These are phyloP conservation scores for Plantago ovata DNA, from an alignment of 257 asterid species.

Conservation along the genomic window DNA sequence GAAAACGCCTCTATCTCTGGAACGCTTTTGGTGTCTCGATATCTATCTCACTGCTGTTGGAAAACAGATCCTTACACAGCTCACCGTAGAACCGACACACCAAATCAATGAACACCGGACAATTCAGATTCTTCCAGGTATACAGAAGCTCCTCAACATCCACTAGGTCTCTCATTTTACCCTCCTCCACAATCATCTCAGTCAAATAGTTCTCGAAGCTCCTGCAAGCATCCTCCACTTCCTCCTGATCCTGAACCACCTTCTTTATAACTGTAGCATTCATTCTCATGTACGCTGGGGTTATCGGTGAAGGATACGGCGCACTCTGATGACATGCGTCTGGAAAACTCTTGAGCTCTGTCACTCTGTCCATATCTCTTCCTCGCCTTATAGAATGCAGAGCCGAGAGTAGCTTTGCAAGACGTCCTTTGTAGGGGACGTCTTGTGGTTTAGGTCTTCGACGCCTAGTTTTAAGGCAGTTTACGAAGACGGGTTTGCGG, in stretches of 20 bases:
- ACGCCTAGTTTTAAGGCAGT: conserved; percentile 27
- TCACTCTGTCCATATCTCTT: conserved; percentile 32
- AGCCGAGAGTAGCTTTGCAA: conserved; percentile 19
- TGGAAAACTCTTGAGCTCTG: conserved; percentile 48
- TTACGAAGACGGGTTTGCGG: conserved; percentile 48
- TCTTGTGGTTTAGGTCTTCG: conserved; percentile 12
- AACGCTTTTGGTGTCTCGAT: conserved; percentile 2
- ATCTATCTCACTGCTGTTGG: conserved; percentile 26
- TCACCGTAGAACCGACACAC: conserved; percentile 70
- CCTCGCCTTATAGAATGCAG: conserved; percentile 26
- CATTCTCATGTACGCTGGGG: conserved; percentile 54
- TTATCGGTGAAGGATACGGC: conserved; percentile 64
- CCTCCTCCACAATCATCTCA: conserved; percentile 71
- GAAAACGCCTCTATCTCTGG: conserved; percentile 6
- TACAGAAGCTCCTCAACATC: conserved; percentile 74
- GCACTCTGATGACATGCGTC: conserved; percentile 37
- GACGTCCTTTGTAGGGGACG: conserved; percentile 8
- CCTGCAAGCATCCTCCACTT: conserved; percentile 61
- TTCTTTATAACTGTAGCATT: conserved; percentile 14
- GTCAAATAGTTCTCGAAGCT: conserved; percentile 64
- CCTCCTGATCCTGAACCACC: conserved; percentile 17
- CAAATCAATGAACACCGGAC: conserved; percentile 55
- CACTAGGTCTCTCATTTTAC: conserved; percentile 47
- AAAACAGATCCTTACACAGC: conserved; percentile 62
- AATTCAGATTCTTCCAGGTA: conserved; percentile 56